Evolutionary conservation across 2,329 filamentous ascomycete species (phyloP), one percentile per base, ranked within the genome.

Genomic region (Alternaria gansuensis): DNA sequence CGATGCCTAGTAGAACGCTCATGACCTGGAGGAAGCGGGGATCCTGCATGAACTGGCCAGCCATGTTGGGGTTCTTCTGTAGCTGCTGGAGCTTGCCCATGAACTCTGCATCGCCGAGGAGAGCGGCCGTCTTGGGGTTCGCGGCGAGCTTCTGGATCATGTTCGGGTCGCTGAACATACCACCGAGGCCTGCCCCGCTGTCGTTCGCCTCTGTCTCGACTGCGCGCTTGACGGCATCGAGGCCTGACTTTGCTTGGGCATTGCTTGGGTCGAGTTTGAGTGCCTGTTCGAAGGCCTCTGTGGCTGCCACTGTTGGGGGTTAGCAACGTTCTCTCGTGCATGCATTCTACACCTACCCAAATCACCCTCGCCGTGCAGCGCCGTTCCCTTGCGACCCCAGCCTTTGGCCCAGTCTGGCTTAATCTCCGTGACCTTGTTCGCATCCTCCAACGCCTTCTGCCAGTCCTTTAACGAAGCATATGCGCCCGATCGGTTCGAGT

Each of bases 351-450:
- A 76, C 82, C 63, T 82, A 87, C 84, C 71, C 23, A 98, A 84
- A 76, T 99, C 92, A 51, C 93, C 92, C 60, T 89, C 83, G 44
- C 95, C 95, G 78, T 97, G 95, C 33, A 93, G 84, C 55, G 95
- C 95, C 64, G 93, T 90, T 67, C 94, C 95, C 79, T 97, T 97
- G 61, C 95, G 89, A 59, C 91, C 90, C 90, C 92, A 97, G 67
- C 95, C 95, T 82, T 98, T 98, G 60, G 92, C 88, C 95, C 95
- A 99, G 83, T 98, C 95, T 11, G 94, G 90, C 84, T 99, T 98
- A 78, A 99, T 83, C 80, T 96, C 87, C 54, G 90, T 96, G 3
- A 92, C 95, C 85, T 97, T 97, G 75, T 89, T 89, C 57, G 95
- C 95, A 84, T 99, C 95, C 64, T 90, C 85, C 26, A 98, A 82